Base-by-base conservation (phyloP, 176 grass and related monocot species). In the Alopecurus myosuroides region DNA sequence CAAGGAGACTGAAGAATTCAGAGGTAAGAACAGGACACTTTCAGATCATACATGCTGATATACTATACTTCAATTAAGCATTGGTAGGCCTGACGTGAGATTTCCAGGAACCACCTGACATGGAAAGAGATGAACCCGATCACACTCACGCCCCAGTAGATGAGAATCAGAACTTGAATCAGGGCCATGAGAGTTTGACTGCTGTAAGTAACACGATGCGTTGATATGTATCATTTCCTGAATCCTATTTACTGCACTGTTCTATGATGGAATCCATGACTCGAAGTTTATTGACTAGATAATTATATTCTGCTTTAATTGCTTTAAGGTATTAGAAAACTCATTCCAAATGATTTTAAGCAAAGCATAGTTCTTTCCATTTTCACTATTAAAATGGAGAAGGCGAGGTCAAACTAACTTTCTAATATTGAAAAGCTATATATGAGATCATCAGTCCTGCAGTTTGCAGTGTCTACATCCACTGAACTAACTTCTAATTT, bases 1-100 rank as follows among this genome's bases (percentile, higher is more conserved):
- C 37, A 10, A 34, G 71, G 69, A 35, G 81, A 71, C 55, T 18
- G 41, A 69, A 71, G 5, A 88, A 85, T 64, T 37, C 72, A 85
- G 85, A 91, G 82, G 82, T 85, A 88, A 81, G 35, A 39, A 30
- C 63, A 35, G 33, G 46, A 34, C 11, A 77, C 29, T 55, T 87
- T 63, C 19, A n/a, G 36, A 36, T 31, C 6, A 22, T 76, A 28
- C 9, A 28, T 76, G 10, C 17, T 81, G 23, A 70, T 26, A 68
- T 20, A 31, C 25, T 26, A 68, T 20, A 31, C 25, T 29, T 76
- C 4, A 7, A 76, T 13, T 34, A 33, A 76, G 49, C 42, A 74
- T 77, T 30, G 71, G 23, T 4, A 53, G 20, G 55, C 49, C 65
- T 72, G 6, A 68, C 71, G 22, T 82, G 41, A 77, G 19, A 62